Evolutionary conservation across 495 filamentous ascomycete genomes (phyloP).

Genomic region (Hypoxylon subgilvum): DNA sequence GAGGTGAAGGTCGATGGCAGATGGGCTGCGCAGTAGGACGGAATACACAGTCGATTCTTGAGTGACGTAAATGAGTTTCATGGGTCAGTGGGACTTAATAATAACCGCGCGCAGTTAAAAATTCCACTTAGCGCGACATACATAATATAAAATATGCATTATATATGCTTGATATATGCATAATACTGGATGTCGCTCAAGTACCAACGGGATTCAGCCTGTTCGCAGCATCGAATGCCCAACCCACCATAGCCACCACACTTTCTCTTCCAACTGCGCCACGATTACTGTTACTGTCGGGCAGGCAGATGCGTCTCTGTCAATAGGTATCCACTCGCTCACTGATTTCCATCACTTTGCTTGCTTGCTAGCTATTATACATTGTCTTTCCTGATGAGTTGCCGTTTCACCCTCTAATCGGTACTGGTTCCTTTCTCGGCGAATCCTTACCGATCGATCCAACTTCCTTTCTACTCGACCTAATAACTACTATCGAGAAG

Average conservation of each 20-base stretch:
- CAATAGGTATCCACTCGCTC: constrained; percentile 1
- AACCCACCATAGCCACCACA: not conserved
- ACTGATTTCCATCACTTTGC: not conserved
- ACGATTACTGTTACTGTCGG: constrained; percentile 4
- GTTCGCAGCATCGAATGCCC: not conserved
- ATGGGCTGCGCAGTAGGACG: too few relatives aligned
- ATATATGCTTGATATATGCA: too few relatives aligned
- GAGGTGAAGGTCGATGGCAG: too few relatives aligned
- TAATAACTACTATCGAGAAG: not conserved
- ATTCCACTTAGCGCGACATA: too few relatives aligned
- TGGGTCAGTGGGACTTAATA: too few relatives aligned
- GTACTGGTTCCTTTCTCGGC: constrained; percentile 27
- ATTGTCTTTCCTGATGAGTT: constrained; percentile 16
- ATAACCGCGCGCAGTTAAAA: too few relatives aligned
- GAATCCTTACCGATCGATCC: constrained; percentile 25
- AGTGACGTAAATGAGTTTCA: too few relatives aligned
- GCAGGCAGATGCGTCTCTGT: not conserved
- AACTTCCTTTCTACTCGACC: constrained; percentile 19
- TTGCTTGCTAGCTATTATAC: not conserved
- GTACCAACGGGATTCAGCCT: too few relatives aligned
- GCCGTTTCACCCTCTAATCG: constrained; percentile 18
- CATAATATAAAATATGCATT: too few relatives aligned
- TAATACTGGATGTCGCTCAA: too few relatives aligned
- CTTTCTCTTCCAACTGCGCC: constrained; percentile 10
- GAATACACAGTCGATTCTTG: too few relatives aligned